phyloP scores from a whole-genome alignment of 371 early-diverging fungal genomes.

The Actinomucor elegans region DNA sequence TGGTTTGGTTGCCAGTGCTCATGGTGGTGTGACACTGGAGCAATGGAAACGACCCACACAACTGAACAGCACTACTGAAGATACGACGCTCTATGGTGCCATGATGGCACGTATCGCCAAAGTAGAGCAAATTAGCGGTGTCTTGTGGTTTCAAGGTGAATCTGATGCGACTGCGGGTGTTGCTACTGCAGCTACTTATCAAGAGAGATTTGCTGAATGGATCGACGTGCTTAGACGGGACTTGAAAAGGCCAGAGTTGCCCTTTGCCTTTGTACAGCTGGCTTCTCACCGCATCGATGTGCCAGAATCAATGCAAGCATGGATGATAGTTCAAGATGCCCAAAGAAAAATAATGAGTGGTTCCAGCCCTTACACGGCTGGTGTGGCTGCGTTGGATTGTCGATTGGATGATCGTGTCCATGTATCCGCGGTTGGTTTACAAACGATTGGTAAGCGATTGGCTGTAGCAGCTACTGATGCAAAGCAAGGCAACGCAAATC shows the following conservation, averaged over 20 bases:
- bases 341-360: conserved; percentile 20
- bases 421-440: conserved; percentile 28
- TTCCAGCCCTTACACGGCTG: neutral
- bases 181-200: conserved; percentile 4
- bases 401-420: conserved; percentile 41
- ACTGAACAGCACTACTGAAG: conserved; percentile 1
- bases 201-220: conserved; percentile 15
- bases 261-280: conserved; percentile 31
- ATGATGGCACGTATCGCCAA: conserved; percentile 26
- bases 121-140: conserved; percentile 23
- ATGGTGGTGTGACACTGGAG: conserved; percentile 33
- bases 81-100: conserved; percentile 37
- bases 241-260: conserved; percentile 6
- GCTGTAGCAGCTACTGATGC: conserved; percentile 20
- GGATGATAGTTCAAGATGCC: conserved; percentile 27
- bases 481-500: too few relatives aligned
- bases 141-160: conserved; percentile 52
- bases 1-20: conserved; percentile 42
- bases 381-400: conserved; percentile 32
- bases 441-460: conserved; percentile 27
- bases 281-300: conserved; percentile 19
- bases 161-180: conserved; percentile 26
- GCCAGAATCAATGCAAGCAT: conserved; percentile 4
- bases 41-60: conserved; percentile 27
- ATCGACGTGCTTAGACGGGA: conserved; percentile 13